Base-by-base conservation (phyloP, 306 rosid genomes). In the Lathyrus aphaca region DNA sequence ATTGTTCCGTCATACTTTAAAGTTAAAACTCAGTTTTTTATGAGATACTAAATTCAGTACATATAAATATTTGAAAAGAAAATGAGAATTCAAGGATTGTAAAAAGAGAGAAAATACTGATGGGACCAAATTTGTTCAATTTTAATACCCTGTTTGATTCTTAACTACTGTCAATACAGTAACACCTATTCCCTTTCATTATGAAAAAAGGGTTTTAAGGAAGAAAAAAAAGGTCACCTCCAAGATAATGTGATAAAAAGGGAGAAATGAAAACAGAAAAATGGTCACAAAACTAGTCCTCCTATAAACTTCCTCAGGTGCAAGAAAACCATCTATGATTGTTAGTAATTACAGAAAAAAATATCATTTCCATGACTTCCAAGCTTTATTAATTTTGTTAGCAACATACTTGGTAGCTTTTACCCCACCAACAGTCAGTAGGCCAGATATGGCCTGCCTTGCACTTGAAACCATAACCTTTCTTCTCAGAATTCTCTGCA, bases 391-490 rank as follows among this genome's bases (percentile, higher is more conserved):
- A 66, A 90, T 81, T 84, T 90, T 90, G 30, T 67, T 77, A 18
- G 84, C 78, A 29, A 90, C 84, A 73, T 93, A 93, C 64, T 80
- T 84, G 65, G 82, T 73, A 30, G 88, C 90, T 55, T 83, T 84
- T 38, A 85, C 83, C 74, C 88, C 93, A 16, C 97, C 97, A 30
- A 60, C 91, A 11, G 96, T 86, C 46, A 94, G 74, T 29, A 94
- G 73, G 58, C 98, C 92, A 43, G 97, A 87, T 61, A 88, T 46
- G 4, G 95, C 96, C 77, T 94, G 97, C 80, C 97, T 87, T 77
- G 90, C 86, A 75, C 97, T 94, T 75, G 97, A 94, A 74, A 85
- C 76, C 96, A 85, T 86, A 18, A 94, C 98, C 75, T 37, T 88
- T 64, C 80, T 87, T 80, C 81, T 78, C 82, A 90, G 45, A 76